A percentile compares a stretch with the other conserved stretches of the same genome.
These are phyloP conservation scores for Nicotiana knightiana DNA, from an alignment of 257 asterid genomes.

Conservation along the genomic window DNA sequence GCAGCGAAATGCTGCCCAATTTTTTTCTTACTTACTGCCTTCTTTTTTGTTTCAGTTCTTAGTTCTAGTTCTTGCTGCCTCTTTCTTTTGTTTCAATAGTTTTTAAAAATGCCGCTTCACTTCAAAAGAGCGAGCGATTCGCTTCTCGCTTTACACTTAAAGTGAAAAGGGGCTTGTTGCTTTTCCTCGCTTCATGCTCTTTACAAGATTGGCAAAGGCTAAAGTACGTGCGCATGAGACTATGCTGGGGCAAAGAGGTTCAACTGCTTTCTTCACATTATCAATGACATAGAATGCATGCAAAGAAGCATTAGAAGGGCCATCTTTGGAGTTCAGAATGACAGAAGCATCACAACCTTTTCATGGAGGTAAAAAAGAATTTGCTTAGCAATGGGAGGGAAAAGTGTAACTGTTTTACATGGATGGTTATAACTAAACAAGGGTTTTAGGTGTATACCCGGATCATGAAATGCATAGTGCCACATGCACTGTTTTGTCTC, in stretches of 20 bases:
- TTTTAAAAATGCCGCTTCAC: no score
- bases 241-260: slow-evolving; percentile 46
- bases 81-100: no score
- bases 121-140: no score
- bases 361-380: not conserved
- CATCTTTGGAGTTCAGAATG: slow-evolving; percentile 54
- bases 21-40: no score
- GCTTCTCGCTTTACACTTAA: no score
- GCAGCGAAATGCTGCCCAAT: no score
- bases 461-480: slow-evolving; percentile 62
- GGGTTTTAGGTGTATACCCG: slow-evolving; percentile 32
- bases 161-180: no score
- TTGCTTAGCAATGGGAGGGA: not conserved
- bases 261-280: slow-evolving; percentile 50
- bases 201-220: slow-evolving; percentile 26
- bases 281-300: slow-evolving; percentile 66
- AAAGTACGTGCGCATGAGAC: slow-evolving; percentile 68
- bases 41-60: no score
- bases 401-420: not conserved
- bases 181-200: no score
- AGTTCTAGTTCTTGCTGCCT: no score
- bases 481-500: slow-evolving; percentile 54
- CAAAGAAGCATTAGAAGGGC: slow-evolving; percentile 46
- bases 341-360: slow-evolving; percentile 72
- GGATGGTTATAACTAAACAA: not conserved